Base-by-base conservation (phyloP, 2,329 filamentous ascomycete species). In the Aspergillus fructus region DNA sequence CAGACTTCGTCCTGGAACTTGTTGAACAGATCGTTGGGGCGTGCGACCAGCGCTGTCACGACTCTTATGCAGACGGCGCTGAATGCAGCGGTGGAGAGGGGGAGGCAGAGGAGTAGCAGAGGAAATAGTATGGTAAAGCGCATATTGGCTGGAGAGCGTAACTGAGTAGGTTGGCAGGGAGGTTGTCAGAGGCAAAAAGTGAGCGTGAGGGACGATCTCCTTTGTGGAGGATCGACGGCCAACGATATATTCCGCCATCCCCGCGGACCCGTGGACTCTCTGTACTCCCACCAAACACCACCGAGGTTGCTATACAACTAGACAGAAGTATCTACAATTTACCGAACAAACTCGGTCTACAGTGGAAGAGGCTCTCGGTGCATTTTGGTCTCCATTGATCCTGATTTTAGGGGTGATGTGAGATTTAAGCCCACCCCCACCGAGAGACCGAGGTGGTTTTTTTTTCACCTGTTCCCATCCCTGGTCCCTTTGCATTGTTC, bases 21-120 rank as follows among this genome's bases (percentile, higher is more conserved):
- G 21, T 69, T 60, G 61, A 68, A 72, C 13, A 73, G 49, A 19
- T 71, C 65, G 41, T 59, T 60, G 2, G 70, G 70, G 53, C 70
- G 68, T 47, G 68, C 63, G 43, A 68, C 64, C 12, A 73, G 64
- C 7, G 91, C 90, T 41, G 93, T 89, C n/a, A 97, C 91, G 24
- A 96, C 92, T 53, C 79, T 96, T 62, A 90, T 86, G 70, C 89
- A 97, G 47, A 90, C 88, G 59, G 92, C 91, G 24, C 68, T 68
- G 54, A 71, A 57, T 11, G 65, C 67, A 23, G 66, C 58, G 41
- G 62, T 60, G 37, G 65, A 60, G 7, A 50, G 45, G 62, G 51
- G 51, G 49, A 70, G 46, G 24, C 62, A 27, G 37, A 70, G 56
- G 24, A 66, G 23, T 34, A 64, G 34, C 15, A 61, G 48, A n/a